A percentile compares a stretch with the other conserved stretches of the same genome.
phyloP scores from a whole-genome alignment of 805 yeast genomes.

The Kodamaea laetipori region DNA sequence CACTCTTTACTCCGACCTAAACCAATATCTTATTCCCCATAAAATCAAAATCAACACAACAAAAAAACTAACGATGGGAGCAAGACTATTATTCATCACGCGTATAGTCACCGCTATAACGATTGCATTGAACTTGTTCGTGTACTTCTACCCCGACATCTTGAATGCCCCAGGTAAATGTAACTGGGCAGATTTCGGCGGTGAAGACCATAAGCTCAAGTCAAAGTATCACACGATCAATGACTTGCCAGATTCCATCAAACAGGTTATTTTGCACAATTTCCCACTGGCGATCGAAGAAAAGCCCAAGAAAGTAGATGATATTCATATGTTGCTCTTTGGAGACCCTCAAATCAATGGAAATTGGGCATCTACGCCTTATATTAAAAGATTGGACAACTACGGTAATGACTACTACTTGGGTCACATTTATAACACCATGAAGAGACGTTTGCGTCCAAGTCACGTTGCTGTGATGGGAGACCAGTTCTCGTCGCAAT shows the following conservation, averaged over 20 bases:
- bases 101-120: slow-evolving; percentile 42
- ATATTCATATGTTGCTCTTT: slow-evolving; percentile 72
- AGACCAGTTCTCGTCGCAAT: slow-evolving; percentile 89
- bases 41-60: background rate
- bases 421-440: slow-evolving; percentile 75
- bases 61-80: slow-evolving; percentile 7
- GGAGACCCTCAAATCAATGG: slow-evolving; percentile 99
- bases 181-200: slow-evolving; percentile 52
- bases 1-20: background rate
- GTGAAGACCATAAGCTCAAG: slow-evolving; percentile 6
- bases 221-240: slow-evolving; percentile 15
- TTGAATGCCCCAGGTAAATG: slow-evolving; percentile 49
- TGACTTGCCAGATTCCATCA: slow-evolving; percentile 17
- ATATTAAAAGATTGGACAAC: slow-evolving; percentile 75
- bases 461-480: slow-evolving; percentile 88
- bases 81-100: slow-evolving; percentile 15
- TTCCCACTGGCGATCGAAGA: slow-evolving; percentile 24
- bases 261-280: slow-evolving; percentile 21
- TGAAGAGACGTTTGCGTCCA: slow-evolving; percentile 68
- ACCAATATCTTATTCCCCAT: background rate
- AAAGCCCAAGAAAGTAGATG: slow-evolving; percentile 31
- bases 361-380: slow-evolving; percentile 68
- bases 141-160: slow-evolving; percentile 76
- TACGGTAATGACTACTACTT: slow-evolving; percentile 87
- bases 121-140: slow-evolving; percentile 56